phyloP scores from a whole-genome alignment of 78 protist genomes.

The Dictyostelium discoideum region DNA sequence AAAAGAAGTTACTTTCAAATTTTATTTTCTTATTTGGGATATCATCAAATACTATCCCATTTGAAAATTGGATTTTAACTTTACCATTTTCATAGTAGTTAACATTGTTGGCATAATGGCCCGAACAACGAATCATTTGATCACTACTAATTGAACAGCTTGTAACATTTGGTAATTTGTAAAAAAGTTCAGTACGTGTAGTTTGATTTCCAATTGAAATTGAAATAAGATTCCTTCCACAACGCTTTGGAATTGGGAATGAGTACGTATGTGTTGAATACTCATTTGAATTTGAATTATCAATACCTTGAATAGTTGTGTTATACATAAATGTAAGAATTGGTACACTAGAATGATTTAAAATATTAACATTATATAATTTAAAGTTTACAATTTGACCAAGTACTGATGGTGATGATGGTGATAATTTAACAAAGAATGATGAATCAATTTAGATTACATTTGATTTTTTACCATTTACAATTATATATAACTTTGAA shows the following conservation, averaged over 20 bases:
- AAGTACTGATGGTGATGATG: background rate
- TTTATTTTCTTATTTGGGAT: background rate
- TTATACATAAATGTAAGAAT: no score
- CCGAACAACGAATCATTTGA: background rate
- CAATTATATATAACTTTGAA: background rate
- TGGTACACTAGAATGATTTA: background rate
- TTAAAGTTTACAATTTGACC: background rate
- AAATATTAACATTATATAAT: no score
- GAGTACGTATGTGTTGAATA: background rate
- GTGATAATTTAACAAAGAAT: background rate
- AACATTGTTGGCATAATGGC: no score
- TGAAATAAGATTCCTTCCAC: background rate
- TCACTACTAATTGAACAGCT: background rate
- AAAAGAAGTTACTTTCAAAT: background rate
- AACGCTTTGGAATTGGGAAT: background rate
- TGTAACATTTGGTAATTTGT: background rate
- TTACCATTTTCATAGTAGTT: background rate
- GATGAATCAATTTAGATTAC: background rate
- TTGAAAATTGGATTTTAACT: background rate
- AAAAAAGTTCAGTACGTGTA: background rate
- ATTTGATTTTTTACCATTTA: background rate
- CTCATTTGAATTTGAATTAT: background rate
- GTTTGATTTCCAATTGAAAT: background rate
- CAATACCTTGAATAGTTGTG: background rate
- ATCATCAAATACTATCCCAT: background rate